These are phyloP conservation scores for Silene uniflora DNA, from an alignment of 148 eudicot species.

Conservation along the genomic window DNA sequence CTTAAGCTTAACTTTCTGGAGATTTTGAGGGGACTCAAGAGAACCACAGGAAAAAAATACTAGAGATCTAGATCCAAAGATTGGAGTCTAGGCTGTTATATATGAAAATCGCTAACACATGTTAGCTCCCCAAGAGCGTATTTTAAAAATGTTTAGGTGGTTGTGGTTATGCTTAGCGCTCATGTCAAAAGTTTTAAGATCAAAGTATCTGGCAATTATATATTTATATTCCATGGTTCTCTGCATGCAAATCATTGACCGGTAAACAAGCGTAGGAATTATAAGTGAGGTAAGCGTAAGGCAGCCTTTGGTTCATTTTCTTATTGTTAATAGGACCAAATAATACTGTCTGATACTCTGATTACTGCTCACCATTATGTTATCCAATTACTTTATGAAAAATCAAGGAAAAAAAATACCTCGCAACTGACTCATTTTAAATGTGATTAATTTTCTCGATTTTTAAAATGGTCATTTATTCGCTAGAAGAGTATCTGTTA, in stretches of 20 bases:
- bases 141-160: not conserved
- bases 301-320: not conserved
- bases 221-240: not conserved
- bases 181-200: not conserved
- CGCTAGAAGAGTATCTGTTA: not conserved
- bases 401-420: not conserved
- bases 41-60: not conserved
- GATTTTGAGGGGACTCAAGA: not conserved
- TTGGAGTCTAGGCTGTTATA: not conserved
- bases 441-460: too few species aligned
- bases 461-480: not conserved
- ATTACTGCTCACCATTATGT: not conserved
- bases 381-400: not conserved
- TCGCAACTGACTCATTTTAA: not conserved
- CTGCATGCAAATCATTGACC: not conserved
- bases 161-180: not conserved
- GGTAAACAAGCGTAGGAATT: not conserved
- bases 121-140: not conserved
- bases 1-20: not conserved
- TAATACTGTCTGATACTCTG: not conserved
- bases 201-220: not conserved
- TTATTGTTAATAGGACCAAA: not conserved
- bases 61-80: not conserved
- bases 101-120: not conserved
- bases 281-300: not conserved